These are phyloP conservation scores for Tylopilus intermedius DNA, from an alignment of 768 basidiomycete species.

Conservation along the genomic window DNA sequence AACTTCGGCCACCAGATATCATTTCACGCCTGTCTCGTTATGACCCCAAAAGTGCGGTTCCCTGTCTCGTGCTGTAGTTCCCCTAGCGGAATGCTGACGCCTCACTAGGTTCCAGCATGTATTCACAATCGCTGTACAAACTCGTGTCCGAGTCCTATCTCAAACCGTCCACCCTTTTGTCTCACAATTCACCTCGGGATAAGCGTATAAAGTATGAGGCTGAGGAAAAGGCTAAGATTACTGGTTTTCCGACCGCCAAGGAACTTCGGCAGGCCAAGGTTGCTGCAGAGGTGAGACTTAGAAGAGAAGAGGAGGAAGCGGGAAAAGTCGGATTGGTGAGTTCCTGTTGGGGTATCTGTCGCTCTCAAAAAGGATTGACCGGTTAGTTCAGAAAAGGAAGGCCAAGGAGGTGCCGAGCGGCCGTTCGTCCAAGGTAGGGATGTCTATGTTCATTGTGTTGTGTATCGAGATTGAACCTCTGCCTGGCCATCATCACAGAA, in stretches of 20 bases:
- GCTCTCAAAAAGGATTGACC: conserved; percentile 13
- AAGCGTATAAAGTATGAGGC: conserved; percentile 75
- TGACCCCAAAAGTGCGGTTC: conserved; percentile 53
- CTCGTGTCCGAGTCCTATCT: conserved; percentile 73
- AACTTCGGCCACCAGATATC: conserved; percentile 73
- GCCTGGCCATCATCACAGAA: conserved; percentile 32
- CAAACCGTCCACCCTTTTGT: conserved; percentile 71
- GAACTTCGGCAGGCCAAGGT: conserved; percentile 71
- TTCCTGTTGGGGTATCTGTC: conserved; percentile 1
- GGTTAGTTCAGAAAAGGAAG: conserved; percentile 55
- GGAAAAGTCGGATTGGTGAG: conserved; percentile 71
- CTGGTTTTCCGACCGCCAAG: conserved; percentile 76
- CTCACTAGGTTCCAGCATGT: conserved; percentile 34
- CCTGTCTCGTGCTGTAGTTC: conserved; percentile 9
- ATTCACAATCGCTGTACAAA: conserved; percentile 59
- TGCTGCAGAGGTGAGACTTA: conserved; percentile 55
- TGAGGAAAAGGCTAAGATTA: conserved; percentile 70
- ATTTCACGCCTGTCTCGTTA: conserved; percentile 44
- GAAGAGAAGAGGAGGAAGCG: conserved; percentile 67
- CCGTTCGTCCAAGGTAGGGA: conserved; percentile 50
- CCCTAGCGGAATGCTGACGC: background rate
- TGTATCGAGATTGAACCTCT: conserved; percentile 15
- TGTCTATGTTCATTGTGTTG: background rate
- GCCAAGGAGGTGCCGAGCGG: conserved; percentile 41
- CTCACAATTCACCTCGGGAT: conserved; percentile 76